These are phyloP conservation scores for Talaromyces piceae DNA, from an alignment of 2,329 filamentous ascomycete species.

Conservation along the genomic window DNA sequence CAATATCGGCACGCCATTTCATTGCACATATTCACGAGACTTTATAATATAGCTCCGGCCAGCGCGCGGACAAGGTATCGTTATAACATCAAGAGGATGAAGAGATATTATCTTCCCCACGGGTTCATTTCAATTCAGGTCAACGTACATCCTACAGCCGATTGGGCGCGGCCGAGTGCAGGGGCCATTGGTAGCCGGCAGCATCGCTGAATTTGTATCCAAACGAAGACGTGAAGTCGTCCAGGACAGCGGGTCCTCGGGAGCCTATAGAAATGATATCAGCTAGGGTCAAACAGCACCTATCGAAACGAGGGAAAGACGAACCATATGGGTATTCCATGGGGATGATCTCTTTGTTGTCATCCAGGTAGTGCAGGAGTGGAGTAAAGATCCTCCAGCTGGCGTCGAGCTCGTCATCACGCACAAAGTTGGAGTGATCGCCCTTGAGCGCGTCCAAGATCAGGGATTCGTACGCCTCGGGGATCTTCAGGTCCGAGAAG, in stretches of 20 bases:
- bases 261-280: constrained; percentile 56
- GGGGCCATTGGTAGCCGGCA: constrained; percentile 91
- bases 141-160: constrained; percentile 58
- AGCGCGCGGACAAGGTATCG: constrained; percentile 3
- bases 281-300: not conserved
- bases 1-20: not conserved
- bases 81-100: not conserved
- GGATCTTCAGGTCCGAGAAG: constrained; percentile 99
- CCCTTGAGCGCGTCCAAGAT: constrained; percentile 97
- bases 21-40: constrained; percentile 7
- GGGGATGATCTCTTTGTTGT: constrained; percentile 98
- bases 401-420: constrained; percentile 92
- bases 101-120: not conserved
- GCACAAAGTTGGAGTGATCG: constrained; percentile 98
- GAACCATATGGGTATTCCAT: constrained; percentile 99
- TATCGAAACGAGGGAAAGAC: constrained; percentile 35
- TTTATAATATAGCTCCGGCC: constrained; percentile 5
- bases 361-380: constrained; percentile 93
- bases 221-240: constrained; percentile 96
- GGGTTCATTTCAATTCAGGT: constrained; percentile 3
- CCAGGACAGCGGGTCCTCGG: constrained; percentile 87
- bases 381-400: constrained; percentile 99
- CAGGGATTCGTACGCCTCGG: constrained; percentile 95
- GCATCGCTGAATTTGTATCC: constrained; percentile 99
- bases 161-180: constrained; percentile 61